These are phyloP conservation scores for Discostella pseudostelligera DNA, from an alignment of 108 stramenopile genomes.

Conservation along the genomic window DNA sequence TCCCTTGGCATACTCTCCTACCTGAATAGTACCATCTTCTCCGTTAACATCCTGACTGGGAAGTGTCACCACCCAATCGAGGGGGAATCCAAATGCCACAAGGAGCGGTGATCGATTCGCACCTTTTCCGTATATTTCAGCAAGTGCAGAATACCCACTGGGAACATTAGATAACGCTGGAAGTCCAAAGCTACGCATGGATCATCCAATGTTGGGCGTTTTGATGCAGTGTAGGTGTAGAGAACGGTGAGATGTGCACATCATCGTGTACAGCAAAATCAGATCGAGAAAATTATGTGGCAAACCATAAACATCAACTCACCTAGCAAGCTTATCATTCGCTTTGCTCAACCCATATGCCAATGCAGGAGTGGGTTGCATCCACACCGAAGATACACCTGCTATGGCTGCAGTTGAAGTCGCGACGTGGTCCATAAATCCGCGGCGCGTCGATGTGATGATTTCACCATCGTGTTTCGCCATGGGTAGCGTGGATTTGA, in stretches of 20 bases:
- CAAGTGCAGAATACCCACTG: conserved; percentile 80
- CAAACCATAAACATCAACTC: conserved; percentile 7
- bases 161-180: conserved; percentile 64
- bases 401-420: conserved; percentile 48
- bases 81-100: conserved; percentile 83
- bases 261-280: conserved; percentile 2
- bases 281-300: background rate
- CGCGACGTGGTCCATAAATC: conserved; percentile 60
- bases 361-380: conserved; percentile 59
- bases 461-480: conserved; percentile 13
- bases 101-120: conserved; percentile 86
- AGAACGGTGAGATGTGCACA: background rate
- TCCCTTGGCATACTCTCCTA: conserved; percentile 95
- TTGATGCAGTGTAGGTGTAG: no score
- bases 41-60: conserved; percentile 92
- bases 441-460: conserved; percentile 49
- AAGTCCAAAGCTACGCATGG: conserved; percentile 64
- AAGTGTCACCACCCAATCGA: conserved; percentile 87
- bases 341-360: conserved; percentile 75
- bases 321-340: conserved; percentile 65
- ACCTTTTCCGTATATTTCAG: conserved; percentile 84
- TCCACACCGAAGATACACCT: conserved; percentile 44
- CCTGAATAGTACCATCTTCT: conserved; percentile 93
- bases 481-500: conserved; percentile 7
- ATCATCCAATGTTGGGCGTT: no score